phyloP scores from a whole-genome alignment of 371 early-diverging fungal genomes.

The Mortierella sp. region DNA sequence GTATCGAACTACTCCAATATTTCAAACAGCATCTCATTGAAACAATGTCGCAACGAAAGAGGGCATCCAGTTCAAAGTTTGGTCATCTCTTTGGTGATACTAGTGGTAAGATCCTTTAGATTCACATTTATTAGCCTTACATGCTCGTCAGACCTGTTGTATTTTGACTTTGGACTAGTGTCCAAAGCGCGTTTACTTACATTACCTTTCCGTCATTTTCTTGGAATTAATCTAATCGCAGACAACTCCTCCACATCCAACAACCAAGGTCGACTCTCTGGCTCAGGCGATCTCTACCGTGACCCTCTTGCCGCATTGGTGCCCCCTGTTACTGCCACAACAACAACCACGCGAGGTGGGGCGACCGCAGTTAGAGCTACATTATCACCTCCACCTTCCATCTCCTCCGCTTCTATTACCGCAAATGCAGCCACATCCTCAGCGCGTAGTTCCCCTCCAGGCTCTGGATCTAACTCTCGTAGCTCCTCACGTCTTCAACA shows the following conservation, averaged over 20 bases:
- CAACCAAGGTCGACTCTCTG: constrained; percentile 35
- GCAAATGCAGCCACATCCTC: constrained; percentile 13
- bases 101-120: constrained; percentile 25
- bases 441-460: constrained; percentile 33
- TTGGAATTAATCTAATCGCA: constrained; percentile 2
- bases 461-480: constrained; percentile 40
- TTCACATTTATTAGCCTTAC: not conserved
- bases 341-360: constrained; percentile 39
- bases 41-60: constrained; percentile 33
- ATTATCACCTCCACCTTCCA: constrained; percentile 37
- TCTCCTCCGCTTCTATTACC: constrained; percentile 13
- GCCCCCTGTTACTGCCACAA: constrained; percentile 47
- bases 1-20: no score
- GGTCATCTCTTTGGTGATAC: constrained; percentile 57
- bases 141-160: not conserved
- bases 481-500: constrained; percentile 51
- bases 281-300: constrained; percentile 45
- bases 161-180: not conserved
- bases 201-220: not conserved
- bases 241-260: constrained; percentile 27
- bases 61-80: constrained; percentile 49
- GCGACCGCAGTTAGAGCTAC: constrained; percentile 39
- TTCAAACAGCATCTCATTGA: no score
- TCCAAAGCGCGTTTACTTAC: not conserved
- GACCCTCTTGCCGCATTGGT: constrained; percentile 49